Base-by-base conservation (phyloP, 169 alveolate genomes). In the Cryptosporidium bovis region DNA sequence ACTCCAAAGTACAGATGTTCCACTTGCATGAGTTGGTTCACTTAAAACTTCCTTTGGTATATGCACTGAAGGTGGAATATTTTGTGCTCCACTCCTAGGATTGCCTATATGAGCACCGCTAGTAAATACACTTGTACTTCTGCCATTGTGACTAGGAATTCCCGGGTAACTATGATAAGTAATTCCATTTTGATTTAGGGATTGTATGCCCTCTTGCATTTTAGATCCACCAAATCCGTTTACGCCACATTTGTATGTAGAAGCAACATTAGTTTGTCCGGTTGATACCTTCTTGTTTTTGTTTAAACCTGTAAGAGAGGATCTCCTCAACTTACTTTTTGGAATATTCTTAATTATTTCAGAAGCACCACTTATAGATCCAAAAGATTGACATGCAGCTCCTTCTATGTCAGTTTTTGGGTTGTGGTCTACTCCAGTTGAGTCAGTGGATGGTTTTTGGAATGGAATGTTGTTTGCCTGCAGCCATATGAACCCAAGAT, bases 1-100 rank as follows among this genome's bases (percentile, higher is more conserved):
- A 77, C 87, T 77, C 87, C 87, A 77, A n/a, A 77, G 64, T 44
- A 77, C 87, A 31, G 87, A 77, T 29, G 71, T 48, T n/a, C 87
- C 87, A 0, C 66, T 46, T 48, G 87, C 87, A 34, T 62, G 44
- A 10, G 87, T 77, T 40, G 87, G 87, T 24, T 77, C 87, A 34
- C 20, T 60, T 31, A 48, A 3, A 18, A 77, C 87, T 40, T 77
- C 87, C 18, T 60, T 53, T 8, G 87, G 87, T 60, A 77, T 27
- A 77, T 77, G 71, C 10, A 77, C 64, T 16, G 87, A 77, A 3
- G 87, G 87, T 10, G 87, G 77, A 7, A 44, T 29, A 6, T 44
- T 62, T 20, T 77, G 87, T 1, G 56, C 15, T 13, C 18, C 33
- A 15, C n/a, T 5, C 8, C 44, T 53, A 5, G 55, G 55, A 48